Evolutionary conservation across 345 rosid genomes (phyloP).

Genomic region (Adansonia digitata): DNA sequence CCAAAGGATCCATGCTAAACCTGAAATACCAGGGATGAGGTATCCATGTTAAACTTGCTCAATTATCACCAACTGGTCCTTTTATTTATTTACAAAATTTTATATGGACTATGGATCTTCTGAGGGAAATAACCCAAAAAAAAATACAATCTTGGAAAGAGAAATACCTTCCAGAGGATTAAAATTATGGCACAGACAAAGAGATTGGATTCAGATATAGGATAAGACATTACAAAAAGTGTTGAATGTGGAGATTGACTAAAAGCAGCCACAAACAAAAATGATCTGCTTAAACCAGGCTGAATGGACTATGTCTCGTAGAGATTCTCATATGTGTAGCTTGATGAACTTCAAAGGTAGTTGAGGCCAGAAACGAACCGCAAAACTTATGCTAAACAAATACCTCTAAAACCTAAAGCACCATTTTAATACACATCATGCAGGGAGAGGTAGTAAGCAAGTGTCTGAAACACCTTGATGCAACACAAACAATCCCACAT

Average conservation of each 20-base stretch:
- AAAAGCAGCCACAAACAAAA: not conserved
- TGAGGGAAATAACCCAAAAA: too few relatives aligned
- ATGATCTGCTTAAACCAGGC: not conserved
- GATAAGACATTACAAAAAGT: not conserved
- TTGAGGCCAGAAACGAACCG: not conserved
- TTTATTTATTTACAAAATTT: too few relatives aligned
- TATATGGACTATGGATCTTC: too few relatives aligned
- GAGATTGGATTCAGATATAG: not conserved
- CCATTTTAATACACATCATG: not conserved
- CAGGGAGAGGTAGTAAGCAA: not conserved
- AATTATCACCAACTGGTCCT: too few relatives aligned
- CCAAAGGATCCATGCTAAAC: not conserved
- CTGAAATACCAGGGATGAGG: not conserved
- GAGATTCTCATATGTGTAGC: not conserved
- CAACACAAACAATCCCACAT: not conserved
- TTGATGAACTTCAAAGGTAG: conserved; percentile 3
- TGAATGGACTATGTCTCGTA: not conserved
- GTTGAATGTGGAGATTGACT: not conserved
- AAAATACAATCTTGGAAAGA: too few relatives aligned
- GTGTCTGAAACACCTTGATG: not conserved
- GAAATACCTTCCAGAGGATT: not conserved
- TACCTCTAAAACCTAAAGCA: not conserved
- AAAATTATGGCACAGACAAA: not conserved
- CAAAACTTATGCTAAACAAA: not conserved
- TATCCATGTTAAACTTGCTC: not conserved